Evolutionary conservation across 2,329 filamentous ascomycete genomes (phyloP).

Genomic region (Botrytis byssoidea): DNA sequence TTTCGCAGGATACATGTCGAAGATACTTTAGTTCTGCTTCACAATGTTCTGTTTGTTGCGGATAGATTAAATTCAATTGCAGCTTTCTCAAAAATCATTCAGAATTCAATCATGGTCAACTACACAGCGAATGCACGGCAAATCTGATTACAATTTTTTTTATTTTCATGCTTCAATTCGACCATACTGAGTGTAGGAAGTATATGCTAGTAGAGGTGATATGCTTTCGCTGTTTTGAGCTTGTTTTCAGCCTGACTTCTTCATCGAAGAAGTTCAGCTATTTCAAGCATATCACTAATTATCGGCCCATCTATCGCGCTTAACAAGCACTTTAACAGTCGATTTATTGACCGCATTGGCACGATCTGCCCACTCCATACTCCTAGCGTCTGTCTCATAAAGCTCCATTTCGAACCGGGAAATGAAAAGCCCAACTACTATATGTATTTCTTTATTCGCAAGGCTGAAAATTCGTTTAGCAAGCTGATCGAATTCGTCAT

Average conservation of each 20-base stretch:
- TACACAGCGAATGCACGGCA: background rate
- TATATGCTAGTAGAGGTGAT: background rate
- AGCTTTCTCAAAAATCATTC: too few species aligned
- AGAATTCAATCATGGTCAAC: too few species aligned
- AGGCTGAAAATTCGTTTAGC: background rate
- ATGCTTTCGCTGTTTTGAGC: background rate
- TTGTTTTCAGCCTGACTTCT: background rate
- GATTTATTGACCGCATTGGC: background rate
- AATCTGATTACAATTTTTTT: background rate
- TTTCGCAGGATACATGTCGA: background rate
- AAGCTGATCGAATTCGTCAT: background rate
- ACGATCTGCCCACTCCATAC: conserved; percentile 5
- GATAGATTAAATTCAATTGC: background rate
- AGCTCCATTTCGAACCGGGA: conserved; percentile 4
- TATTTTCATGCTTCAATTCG: background rate
- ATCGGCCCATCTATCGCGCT: conserved; percentile 4
- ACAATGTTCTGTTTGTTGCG: background rate
- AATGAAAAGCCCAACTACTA: background rate
- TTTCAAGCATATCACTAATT: background rate
- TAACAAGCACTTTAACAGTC: background rate
- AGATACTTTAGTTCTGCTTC: background rate
- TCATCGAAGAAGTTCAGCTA: background rate
- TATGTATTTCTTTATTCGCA: background rate
- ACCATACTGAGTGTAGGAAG: background rate
- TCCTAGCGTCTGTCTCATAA: background rate